Evolutionary conservation across 2,329 filamentous ascomycete species (phyloP), one percentile per base, ranked within the genome.

Genomic region (Cladosporium sp.): DNA sequence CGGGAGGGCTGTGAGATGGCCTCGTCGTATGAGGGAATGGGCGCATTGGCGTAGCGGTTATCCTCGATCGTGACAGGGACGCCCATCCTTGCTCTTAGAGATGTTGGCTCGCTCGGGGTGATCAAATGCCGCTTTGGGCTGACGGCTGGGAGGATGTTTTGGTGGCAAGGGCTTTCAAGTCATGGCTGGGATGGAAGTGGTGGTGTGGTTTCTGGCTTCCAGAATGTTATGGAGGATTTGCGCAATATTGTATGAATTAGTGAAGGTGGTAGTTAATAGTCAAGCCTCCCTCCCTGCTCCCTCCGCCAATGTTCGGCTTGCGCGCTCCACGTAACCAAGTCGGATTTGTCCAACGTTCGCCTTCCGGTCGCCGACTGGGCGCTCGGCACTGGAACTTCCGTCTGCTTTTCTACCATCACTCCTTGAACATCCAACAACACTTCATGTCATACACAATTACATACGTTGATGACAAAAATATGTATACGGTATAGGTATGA

Each of bases 11-110:
- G 81, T 21, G 87, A 87, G 67, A 86, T 85, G 69, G 92, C 92
- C 81, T 96, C 92, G 78, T 94, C 92, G 79, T 95, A 95, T 54
- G 88, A 88, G 34, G 92, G 92, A 76, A 95, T 94, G 36, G 92
- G 90, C 55, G 90, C 71, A 66, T 74, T 71, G 54, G 68, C 68
- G 57, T 73, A 74, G 51, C 61, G 49, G 26, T 64, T 55, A 26
- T 64, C 36, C 15, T 64, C 61, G 51, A 64, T 64, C n/a, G 34
- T 52, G 7, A 64, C 61, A 14, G 61, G 61, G 26, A 64, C 61
- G 34, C 61, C 61, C 61, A 64, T 64, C 21, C 34, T 64, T 32
- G 41, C 36, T 44, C 7, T 38, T 28, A 24, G 30, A 3, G 26
- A 11, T 59, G n/a, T 10, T 59, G 15, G n/a, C 2, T 41, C n/a